Evolutionary conservation across 306 rosid genomes (phyloP).

Genomic region (Mimosa pudica): DNA sequence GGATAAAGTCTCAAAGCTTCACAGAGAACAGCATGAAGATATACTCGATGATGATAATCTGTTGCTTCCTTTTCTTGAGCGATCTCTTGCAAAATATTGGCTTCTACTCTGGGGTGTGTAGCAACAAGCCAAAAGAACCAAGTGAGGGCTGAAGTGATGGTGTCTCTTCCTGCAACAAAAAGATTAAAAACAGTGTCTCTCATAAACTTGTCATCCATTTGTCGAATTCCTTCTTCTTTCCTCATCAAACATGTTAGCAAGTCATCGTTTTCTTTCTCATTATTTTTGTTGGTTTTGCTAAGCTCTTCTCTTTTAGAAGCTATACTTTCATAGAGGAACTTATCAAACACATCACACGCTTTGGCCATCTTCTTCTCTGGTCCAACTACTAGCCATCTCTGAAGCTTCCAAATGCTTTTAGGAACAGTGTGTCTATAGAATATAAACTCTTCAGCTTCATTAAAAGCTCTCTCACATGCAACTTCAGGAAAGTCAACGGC

Average conservation of each 20-base stretch:
- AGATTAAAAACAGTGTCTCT: constrained; percentile 14
- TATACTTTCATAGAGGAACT: background rate
- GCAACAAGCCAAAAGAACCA: constrained; percentile 4
- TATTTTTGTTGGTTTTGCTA: background rate
- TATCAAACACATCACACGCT: background rate
- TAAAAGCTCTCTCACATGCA: constrained; percentile 2
- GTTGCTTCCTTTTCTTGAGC: background rate
- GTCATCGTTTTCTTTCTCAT: background rate
- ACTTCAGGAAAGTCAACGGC: background rate
- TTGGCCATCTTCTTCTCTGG: background rate
- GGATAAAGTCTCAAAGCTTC: constrained; percentile 9
- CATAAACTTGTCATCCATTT: background rate
- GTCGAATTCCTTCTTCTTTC: background rate
- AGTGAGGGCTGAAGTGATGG: background rate
- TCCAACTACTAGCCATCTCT: constrained; percentile 1
- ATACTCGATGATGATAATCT: background rate
- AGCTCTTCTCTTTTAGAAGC: background rate
- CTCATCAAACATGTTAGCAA: background rate
- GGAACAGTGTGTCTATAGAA: background rate
- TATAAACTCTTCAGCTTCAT: constrained; percentile 1
- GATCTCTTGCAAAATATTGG: constrained; percentile 21
- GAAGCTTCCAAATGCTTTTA: background rate
- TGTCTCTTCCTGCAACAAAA: constrained; percentile 8
- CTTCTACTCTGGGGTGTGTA: background rate
- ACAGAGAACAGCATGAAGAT: background rate